phyloP scores from a whole-genome alignment of 2,329 filamentous ascomycete genomes.

The Teratosphaeria gauchensis region DNA sequence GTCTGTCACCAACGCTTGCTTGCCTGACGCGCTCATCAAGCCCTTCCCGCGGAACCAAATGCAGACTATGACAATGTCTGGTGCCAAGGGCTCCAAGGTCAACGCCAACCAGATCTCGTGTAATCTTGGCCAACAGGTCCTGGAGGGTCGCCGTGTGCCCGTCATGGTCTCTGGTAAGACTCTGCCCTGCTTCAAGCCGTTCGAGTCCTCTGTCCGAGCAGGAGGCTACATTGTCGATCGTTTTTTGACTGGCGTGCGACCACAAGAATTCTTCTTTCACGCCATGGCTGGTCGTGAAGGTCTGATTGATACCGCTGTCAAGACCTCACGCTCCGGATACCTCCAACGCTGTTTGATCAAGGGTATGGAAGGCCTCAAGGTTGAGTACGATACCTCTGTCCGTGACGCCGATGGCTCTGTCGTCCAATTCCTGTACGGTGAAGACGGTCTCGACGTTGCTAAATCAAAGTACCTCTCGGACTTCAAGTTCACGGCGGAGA shows the following conservation, averaged over 20 bases:
- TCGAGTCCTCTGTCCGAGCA: conserved; percentile 78
- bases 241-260: conserved; percentile 94
- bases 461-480: conserved; percentile 88
- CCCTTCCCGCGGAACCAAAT: conserved; percentile 95
- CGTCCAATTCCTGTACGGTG: conserved; percentile 91
- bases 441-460: conserved; percentile 87
- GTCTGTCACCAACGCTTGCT: conserved; percentile 64
- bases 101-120: conserved; percentile 98
- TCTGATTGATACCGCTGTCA: conserved; percentile 96
- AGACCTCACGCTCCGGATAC: conserved; percentile 94
- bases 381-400: conserved; percentile 89
- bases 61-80: conserved; percentile 96
- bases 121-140: conserved; percentile 90
- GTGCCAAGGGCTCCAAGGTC: conserved; percentile 84
- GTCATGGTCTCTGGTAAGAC: conserved; percentile 98
- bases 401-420: conserved; percentile 87
- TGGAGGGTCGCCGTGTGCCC: conserved; percentile 89
- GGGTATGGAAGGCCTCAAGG: conserved; percentile 89
- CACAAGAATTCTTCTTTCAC: conserved; percentile 98
- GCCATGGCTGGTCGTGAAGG: conserved; percentile 98
- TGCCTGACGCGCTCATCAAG: conserved; percentile 77
- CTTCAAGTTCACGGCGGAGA: conserved; percentile 83
- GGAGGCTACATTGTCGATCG: conserved; percentile 91
- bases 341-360: conserved; percentile 96
- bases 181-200: conserved; percentile 84